Conservation (phyloP, 2,329 filamentous ascomycete genomes). For the Trichoderma breve region DNA sequence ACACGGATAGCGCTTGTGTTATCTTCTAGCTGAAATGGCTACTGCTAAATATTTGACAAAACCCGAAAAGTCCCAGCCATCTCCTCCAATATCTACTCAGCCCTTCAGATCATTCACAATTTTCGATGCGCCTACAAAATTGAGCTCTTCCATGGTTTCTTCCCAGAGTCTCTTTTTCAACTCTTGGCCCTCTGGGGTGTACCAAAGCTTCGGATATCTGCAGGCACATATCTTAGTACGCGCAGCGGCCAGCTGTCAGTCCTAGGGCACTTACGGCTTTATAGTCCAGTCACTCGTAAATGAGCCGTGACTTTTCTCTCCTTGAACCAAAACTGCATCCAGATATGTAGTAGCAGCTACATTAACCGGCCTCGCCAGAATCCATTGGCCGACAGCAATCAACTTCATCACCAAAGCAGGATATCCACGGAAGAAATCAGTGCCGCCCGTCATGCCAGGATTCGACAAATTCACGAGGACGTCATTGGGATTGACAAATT, state of each 20-base stretch:
- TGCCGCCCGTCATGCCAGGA: constrained; percentile 33
- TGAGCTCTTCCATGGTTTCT: background rate
- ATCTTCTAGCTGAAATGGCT: background rate
- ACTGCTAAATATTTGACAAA: background rate
- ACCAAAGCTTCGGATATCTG: background rate
- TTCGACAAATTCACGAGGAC: constrained; percentile 39
- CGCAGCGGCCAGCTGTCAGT: background rate
- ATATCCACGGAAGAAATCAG: constrained; percentile 17
- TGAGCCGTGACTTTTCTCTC: background rate
- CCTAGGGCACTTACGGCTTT: background rate
- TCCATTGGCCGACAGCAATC: background rate
- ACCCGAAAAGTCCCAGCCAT: background rate
- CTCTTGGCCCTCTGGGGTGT: background rate
- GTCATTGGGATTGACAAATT: constrained; percentile 35
- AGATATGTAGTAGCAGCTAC: background rate
- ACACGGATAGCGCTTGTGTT: background rate
- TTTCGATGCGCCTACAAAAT: background rate
- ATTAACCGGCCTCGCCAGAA: background rate
- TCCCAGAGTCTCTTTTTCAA: background rate
- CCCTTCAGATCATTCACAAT: background rate
- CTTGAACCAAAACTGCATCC: background rate
- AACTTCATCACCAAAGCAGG: background rate
- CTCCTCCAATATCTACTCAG: background rate
- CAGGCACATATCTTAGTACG: background rate
- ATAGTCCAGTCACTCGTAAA: background rate